A percentile compares a stretch with the other conserved stretches of the same genome.
These are phyloP conservation scores for Oxyria digyna DNA, from an alignment of 148 eudicot species.

Conservation along the genomic window DNA sequence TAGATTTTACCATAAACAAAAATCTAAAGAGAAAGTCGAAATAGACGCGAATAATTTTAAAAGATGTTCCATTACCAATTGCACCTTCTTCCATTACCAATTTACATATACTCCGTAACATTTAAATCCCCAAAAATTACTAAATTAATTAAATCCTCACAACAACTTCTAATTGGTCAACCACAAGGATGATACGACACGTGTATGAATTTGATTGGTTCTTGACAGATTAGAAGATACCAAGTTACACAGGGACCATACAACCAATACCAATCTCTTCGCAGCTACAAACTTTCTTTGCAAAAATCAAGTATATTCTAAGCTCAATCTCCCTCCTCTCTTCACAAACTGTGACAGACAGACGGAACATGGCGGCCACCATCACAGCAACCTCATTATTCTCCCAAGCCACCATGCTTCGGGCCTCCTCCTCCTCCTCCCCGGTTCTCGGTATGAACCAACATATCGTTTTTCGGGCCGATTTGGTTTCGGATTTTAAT, in stretches of 20 bases:
- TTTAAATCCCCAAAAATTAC: too few species aligned
- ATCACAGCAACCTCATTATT: slow-evolving; percentile 35
- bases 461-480: background rate
- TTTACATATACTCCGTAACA: too few species aligned
- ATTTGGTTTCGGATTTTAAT: background rate
- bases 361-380: slow-evolving; percentile 64
- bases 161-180: too few species aligned
- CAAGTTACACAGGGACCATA: background rate
- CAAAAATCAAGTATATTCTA: background rate
- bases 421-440: slow-evolving; percentile 21
- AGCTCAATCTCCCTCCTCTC: background rate
- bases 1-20: too few species aligned
- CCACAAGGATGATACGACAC: slow-evolving; percentile 13
- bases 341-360: background rate
- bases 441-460: slow-evolving; percentile 30
- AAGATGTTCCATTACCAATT: too few species aligned
- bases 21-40: too few species aligned
- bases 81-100: too few species aligned
- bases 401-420: slow-evolving; percentile 20
- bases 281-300: background rate
- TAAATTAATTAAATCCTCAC: too few species aligned
- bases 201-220: slow-evolving; percentile 32
- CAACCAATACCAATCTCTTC: background rate
- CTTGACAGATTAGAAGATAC: slow-evolving; percentile 14
- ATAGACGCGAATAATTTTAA: too few species aligned